A percentile compares a stretch with the other conserved stretches of the same genome.
Conservation (phyloP, 352 stramenopile species). For the Pythium brassicae region DNA sequence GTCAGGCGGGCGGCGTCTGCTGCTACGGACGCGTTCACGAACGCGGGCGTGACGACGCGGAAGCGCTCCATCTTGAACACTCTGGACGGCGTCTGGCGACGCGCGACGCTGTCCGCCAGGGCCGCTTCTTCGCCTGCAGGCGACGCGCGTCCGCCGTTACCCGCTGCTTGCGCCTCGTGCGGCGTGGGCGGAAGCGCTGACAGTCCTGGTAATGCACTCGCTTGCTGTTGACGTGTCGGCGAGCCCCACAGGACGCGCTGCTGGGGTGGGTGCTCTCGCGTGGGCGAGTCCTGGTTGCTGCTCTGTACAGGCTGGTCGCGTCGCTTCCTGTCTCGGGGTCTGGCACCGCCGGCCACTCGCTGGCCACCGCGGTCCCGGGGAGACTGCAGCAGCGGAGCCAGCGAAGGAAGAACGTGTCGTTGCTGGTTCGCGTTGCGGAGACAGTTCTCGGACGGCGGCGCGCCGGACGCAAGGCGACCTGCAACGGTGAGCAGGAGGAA, state of each 20-base stretch:
- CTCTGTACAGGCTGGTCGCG: not conserved
- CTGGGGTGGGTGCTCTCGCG: not conserved
- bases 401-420: not conserved
- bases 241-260: constrained; percentile 5
- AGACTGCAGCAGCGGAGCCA: not conserved
- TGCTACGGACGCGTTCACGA: constrained; percentile 16
- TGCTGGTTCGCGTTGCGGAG: not conserved
- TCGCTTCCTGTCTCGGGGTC: not conserved
- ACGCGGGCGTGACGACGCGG: constrained; percentile 49
- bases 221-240: not conserved
- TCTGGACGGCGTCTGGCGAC: constrained; percentile 32
- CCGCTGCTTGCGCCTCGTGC: constrained; percentile 1
- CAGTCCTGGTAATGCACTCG: not conserved
- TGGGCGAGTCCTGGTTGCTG: constrained; percentile 8
- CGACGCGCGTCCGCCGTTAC: constrained; percentile 10
- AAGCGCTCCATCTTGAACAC: constrained; percentile 72
- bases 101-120: constrained; percentile 26
- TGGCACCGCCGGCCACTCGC: not conserved
- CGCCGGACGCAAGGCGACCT: constrained; percentile 35
- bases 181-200: not conserved
- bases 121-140: not conserved
- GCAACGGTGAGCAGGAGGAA: constrained; percentile 48
- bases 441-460: constrained; percentile 2
- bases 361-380: not conserved
- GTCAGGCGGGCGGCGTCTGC: not conserved